A percentile compares a stretch with the other conserved stretches of the same genome.
These are phyloP conservation scores for Adiantum capillusveneris DNA, from an alignment of 75 land plant species.

Conservation along the genomic window DNA sequence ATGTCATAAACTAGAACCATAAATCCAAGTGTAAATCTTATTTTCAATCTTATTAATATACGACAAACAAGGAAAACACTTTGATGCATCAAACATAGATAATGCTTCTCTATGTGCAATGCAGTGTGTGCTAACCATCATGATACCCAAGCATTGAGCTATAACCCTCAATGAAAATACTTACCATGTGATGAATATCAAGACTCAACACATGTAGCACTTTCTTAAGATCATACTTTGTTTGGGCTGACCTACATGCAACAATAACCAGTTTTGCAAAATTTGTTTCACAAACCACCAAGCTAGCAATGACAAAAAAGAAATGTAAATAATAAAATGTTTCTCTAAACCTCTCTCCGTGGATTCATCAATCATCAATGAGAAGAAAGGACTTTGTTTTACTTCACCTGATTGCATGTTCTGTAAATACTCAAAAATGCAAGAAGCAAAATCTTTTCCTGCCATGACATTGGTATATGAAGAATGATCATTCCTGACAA, in stretches of 20 bases:
- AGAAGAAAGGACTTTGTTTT: not conserved
- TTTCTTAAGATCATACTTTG: no score
- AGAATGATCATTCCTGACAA: not conserved
- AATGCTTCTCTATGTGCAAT: not conserved
- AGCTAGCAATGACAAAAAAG: not conserved
- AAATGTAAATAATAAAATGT: not conserved
- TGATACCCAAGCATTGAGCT: not conserved
- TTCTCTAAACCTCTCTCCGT: not conserved
- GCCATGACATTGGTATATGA: slow-evolving; percentile 1
- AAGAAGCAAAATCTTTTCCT: not conserved
- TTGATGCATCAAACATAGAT: not conserved
- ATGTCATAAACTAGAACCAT: not conserved
- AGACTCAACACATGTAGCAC: no score
- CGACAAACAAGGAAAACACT: not conserved
- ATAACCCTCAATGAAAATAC: not conserved
- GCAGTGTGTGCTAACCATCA: not conserved
- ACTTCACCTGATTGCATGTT: not conserved
- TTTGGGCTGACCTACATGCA: no score
- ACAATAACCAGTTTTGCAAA: no score
- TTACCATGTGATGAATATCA: not conserved
- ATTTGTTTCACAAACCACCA: no score
- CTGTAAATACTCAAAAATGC: not conserved
- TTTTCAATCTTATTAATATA: slow-evolving; percentile 2
- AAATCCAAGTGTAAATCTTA: not conserved
- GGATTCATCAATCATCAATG: not conserved